These are phyloP conservation scores for Penicillium sp. DNA, from an alignment of 2,329 filamentous ascomycete species.

Conservation along the genomic window DNA sequence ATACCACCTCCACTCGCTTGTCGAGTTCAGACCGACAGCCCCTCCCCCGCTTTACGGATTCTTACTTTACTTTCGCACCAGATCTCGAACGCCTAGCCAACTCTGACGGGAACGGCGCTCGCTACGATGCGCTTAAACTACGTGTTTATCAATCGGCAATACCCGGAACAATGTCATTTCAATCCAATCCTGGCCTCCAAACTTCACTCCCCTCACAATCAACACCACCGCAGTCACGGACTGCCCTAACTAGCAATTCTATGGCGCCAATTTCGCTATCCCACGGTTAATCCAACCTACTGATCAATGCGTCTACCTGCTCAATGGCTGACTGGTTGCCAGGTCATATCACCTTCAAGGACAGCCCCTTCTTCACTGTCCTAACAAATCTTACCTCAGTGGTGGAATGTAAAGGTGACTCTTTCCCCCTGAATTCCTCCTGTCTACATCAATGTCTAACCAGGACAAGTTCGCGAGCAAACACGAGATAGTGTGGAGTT, in stretches of 20 bases:
- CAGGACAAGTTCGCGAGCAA: slow-evolving; percentile 58
- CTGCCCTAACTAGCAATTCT: slow-evolving; percentile 31
- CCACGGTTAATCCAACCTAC: slow-evolving; percentile 28
- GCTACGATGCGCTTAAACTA: slow-evolving; percentile 38
- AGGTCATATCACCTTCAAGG: slow-evolving; percentile 64
- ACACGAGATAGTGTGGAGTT: slow-evolving; percentile 64
- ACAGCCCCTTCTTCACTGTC: slow-evolving; percentile 84
- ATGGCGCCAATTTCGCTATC: slow-evolving; percentile 36
- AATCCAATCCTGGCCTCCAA: slow-evolving; percentile 32
- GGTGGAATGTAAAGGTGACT: slow-evolving; percentile 71
- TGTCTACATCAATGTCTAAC: slow-evolving; percentile 21
- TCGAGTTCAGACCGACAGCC: neutral
- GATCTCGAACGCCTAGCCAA: slow-evolving; percentile 31
- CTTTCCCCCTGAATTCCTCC: neutral
- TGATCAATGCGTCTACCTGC: neutral
- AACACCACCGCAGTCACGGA: slow-evolving; percentile 31
- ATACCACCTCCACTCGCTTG: neutral
- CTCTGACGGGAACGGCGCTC: slow-evolving; percentile 19
- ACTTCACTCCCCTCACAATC: slow-evolving; percentile 28
- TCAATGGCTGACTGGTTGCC: slow-evolving; percentile 24
- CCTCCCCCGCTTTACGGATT: neutral
- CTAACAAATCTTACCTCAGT: slow-evolving; percentile 66
- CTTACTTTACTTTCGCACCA: slow-evolving; percentile 7
- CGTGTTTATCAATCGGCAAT: slow-evolving; percentile 38
- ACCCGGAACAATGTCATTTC: slow-evolving; percentile 32